phyloP scores from a whole-genome alignment of 2,329 filamentous ascomycete species.

The Blastomyces gilchristii region DNA sequence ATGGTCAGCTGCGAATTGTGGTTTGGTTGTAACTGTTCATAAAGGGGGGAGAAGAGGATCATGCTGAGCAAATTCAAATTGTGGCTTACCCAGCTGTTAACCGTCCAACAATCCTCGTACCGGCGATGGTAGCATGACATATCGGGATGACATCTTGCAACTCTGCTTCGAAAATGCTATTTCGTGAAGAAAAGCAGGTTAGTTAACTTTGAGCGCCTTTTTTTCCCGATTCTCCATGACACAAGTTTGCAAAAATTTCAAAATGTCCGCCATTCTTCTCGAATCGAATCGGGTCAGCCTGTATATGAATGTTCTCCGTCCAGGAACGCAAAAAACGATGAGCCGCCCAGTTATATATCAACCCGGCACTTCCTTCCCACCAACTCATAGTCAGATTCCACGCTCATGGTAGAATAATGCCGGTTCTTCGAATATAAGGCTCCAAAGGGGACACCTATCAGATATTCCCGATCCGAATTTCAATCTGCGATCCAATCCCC shows the following conservation, averaged over 20 bases:
- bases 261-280: background rate
- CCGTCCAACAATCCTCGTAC: slow-evolving; percentile 89
- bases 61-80: background rate
- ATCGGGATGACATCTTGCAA: slow-evolving; percentile 96
- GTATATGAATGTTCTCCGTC: too few relatives aligned
- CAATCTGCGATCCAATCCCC: background rate
- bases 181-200: slow-evolving; percentile 8
- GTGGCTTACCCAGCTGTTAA: slow-evolving; percentile 71
- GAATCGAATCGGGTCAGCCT: background rate
- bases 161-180: slow-evolving; percentile 90
- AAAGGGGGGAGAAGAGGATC: background rate
- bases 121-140: slow-evolving; percentile 90
- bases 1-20: background rate
- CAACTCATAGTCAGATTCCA: slow-evolving; percentile 6
- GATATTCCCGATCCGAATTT: background rate
- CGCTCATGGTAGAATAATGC: background rate
- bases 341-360: background rate
- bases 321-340: background rate
- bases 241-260: background rate
- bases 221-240: background rate
- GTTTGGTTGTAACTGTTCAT: background rate
- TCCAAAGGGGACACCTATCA: background rate
- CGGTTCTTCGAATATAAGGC: background rate
- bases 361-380: too few relatives aligned
- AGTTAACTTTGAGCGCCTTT: background rate